Conservation (phyloP, 495 filamentous ascomycete genomes). For the Talaromyces thailandensis region DNA sequence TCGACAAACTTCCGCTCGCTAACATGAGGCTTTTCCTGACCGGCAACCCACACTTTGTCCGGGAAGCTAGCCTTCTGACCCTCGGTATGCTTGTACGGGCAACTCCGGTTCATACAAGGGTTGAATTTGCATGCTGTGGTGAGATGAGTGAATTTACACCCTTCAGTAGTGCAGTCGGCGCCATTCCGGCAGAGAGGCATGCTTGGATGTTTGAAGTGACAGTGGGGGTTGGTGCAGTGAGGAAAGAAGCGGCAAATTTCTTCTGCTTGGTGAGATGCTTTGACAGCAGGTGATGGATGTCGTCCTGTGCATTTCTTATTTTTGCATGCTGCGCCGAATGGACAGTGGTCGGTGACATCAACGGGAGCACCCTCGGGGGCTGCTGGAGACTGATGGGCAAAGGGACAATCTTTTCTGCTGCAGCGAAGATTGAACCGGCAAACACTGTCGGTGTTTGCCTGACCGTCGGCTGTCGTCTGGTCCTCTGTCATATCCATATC, state of each 20-base stretch:
- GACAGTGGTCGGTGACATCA: constrained; percentile 72
- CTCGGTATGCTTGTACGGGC: constrained; percentile 84
- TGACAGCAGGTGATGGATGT: constrained; percentile 85
- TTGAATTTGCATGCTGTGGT: constrained; percentile 80
- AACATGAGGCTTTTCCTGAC: constrained; percentile 49
- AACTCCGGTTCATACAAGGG: constrained; percentile 78
- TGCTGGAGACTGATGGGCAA: constrained; percentile 88
- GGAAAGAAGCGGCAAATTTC: constrained; percentile 91
- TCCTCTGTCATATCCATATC: constrained; percentile 32
- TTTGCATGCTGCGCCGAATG: constrained; percentile 84
- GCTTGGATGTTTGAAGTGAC: constrained; percentile 75
- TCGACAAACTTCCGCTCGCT: constrained; percentile 89
- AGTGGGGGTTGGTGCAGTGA: constrained; percentile 80
- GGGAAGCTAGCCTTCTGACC: constrained; percentile 72
- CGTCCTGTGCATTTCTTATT: constrained; percentile 88
- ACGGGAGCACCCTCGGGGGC: constrained; percentile 73
- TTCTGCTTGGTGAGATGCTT: constrained; percentile 65
- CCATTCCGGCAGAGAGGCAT: constrained; percentile 88
- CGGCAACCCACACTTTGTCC: constrained; percentile 86
- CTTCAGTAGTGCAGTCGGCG: constrained; percentile 72
- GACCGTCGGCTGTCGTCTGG: constrained; percentile 28
- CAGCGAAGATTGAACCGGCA: constrained; percentile 88
- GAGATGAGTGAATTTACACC: constrained; percentile 85
- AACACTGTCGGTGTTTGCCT: constrained; percentile 39
- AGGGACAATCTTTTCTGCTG: constrained; percentile 80